These are phyloP conservation scores for Pelargonium myrrhifolium DNA, from an alignment of 441 rosid genomes.

Conservation along the genomic window DNA sequence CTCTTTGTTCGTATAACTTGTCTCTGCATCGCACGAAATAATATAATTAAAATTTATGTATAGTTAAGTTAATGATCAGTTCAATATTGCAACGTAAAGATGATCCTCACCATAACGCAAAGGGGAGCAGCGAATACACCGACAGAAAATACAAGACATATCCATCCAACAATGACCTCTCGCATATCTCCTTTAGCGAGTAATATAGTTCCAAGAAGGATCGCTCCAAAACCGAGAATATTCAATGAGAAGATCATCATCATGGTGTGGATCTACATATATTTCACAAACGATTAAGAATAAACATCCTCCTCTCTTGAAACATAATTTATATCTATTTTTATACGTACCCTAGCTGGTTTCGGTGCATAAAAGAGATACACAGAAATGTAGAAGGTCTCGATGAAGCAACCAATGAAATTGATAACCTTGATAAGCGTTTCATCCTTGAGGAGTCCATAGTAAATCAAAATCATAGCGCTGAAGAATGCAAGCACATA, in stretches of 20 bases:
- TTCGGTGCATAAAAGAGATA: slow-evolving; percentile 60
- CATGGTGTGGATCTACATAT: slow-evolving; percentile 44
- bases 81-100: too few species aligned
- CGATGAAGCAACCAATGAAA: slow-evolving; percentile 39
- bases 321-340: too few species aligned
- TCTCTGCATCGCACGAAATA: slow-evolving; percentile 31
- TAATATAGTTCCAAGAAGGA: slow-evolving; percentile 35
- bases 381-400: slow-evolving; percentile 39
- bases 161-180: slow-evolving; percentile 52
- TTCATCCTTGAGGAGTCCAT: slow-evolving; percentile 43
- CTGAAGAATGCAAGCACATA: slow-evolving; percentile 66
- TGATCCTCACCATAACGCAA: slow-evolving; percentile 40
- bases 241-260: slow-evolving; percentile 43
- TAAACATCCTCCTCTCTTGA: too few species aligned
- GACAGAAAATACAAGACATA: slow-evolving; percentile 58
- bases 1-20: slow-evolving; percentile 73
- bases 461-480: slow-evolving; percentile 84
- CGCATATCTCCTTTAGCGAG: slow-evolving; percentile 32
- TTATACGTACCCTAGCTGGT: slow-evolving; percentile 41
- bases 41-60: background rate
- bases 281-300: too few species aligned
- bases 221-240: slow-evolving; percentile 47
- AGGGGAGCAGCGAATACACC: slow-evolving; percentile 67
- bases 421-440: slow-evolving; percentile 62
- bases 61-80: background rate